These are phyloP conservation scores for Botrytis porri DNA, from an alignment of 2,329 filamentous ascomycete species.

Conservation along the genomic window DNA sequence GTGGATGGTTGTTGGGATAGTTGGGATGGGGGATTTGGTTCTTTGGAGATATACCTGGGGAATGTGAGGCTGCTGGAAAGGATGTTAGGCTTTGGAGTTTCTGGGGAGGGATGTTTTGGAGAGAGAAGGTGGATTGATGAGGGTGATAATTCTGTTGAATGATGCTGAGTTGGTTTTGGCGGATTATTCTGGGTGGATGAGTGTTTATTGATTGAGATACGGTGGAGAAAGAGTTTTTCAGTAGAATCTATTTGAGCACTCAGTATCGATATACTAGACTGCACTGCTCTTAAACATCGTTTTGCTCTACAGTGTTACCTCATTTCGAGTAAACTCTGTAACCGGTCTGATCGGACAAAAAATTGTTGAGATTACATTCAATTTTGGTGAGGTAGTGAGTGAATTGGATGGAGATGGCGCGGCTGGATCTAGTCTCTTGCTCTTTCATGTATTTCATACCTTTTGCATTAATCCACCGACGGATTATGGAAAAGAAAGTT, in stretches of 20 bases:
- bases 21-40: not conserved
- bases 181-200: not conserved
- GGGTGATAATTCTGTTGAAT: too few relatives aligned
- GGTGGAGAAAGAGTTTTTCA: not conserved
- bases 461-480: not conserved
- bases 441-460: not conserved
- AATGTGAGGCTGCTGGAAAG: too few relatives aligned
- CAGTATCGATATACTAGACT: accelerated
- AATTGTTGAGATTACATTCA: not conserved
- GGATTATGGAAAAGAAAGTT: not conserved
- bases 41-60: too few relatives aligned
- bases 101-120: too few relatives aligned
- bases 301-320: not conserved
- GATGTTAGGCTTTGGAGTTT: too few relatives aligned
- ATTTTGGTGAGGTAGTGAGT: not conserved
- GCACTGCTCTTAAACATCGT: not conserved
- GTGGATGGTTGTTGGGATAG: not conserved
- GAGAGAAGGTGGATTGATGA: too few relatives aligned
- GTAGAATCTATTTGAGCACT: not conserved
- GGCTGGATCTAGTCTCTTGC: not conserved
- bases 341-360: not conserved
- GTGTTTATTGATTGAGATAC: not conserved
- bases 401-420: not conserved
- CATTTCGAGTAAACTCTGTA: not conserved
- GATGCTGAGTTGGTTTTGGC: too few relatives aligned